Conservation (phyloP, 2,329 filamentous ascomycete genomes). For the Penicillium aurantiogriseum region DNA sequence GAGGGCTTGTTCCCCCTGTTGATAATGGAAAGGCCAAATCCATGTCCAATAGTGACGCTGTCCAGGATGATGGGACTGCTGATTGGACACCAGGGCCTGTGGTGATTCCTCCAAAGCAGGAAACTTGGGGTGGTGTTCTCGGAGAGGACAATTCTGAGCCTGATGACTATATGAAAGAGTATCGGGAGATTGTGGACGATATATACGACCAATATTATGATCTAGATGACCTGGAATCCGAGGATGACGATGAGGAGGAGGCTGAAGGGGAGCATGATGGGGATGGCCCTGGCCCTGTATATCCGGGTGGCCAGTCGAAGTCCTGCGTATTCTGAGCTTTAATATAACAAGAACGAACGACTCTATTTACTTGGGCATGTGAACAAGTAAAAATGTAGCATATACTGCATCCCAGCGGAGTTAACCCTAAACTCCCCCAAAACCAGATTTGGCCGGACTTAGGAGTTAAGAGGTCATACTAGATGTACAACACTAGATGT, state of each 20-base stretch:
- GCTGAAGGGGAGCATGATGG: neutral
- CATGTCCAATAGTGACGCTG: neutral
- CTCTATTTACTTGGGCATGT: neutral
- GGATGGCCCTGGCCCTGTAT: neutral
- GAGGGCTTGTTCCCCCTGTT: neutral
- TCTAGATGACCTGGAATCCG: neutral
- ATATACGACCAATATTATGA: neutral
- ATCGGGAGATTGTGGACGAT: neutral
- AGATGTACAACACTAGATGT: neutral
- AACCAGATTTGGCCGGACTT: neutral
- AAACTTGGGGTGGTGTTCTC: neutral
- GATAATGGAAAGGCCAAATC: neutral
- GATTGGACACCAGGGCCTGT: slow-evolving; percentile 1
- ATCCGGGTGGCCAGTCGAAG: neutral
- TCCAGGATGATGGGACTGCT: neutral
- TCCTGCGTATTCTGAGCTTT: neutral
- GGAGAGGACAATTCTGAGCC: neutral
- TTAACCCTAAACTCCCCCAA: neutral
- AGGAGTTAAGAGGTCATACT: neutral
- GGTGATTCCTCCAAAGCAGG: neutral
- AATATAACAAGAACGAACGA: neutral
- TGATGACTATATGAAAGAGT: neutral
- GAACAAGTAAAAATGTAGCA: neutral
- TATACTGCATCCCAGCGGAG: neutral
- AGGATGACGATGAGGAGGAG: neutral